These are phyloP conservation scores for Phytophthora aleatoria DNA, from an alignment of 352 stramenopile species.

Conservation along the genomic window DNA sequence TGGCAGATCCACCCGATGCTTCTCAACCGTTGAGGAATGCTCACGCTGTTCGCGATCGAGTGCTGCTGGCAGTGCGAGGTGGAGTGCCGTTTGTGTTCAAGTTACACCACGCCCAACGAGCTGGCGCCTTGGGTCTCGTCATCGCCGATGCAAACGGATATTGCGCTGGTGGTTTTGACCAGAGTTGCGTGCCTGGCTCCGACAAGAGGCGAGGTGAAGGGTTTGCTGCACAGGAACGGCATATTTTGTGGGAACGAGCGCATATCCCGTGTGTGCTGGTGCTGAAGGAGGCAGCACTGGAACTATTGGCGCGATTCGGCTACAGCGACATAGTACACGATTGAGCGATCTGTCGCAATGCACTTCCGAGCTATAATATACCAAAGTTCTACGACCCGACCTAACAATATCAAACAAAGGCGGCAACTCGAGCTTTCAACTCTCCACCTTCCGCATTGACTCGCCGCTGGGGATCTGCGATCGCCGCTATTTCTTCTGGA, in stretches of 20 bases:
- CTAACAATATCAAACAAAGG: no score
- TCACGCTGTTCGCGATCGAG: slow-evolving; percentile 51
- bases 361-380: no score
- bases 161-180: slow-evolving; percentile 64
- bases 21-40: slow-evolving; percentile 57
- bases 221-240: slow-evolving; percentile 59
- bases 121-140: slow-evolving; percentile 70
- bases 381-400: no score
- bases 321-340: neutral
- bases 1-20: slow-evolving; percentile 66
- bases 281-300: slow-evolving; percentile 36
- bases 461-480: no score
- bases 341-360: neutral
- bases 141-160: slow-evolving; percentile 53
- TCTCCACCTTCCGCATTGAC: no score
- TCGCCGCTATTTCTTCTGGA: neutral
- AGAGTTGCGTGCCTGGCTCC: slow-evolving; percentile 67
- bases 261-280: slow-evolving; percentile 70
- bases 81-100: slow-evolving; percentile 74
- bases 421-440: no score
- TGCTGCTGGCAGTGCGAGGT: slow-evolving; percentile 61
- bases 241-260: slow-evolving; percentile 56
- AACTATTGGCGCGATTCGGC: slow-evolving; percentile 35
- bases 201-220: slow-evolving; percentile 53
- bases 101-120: slow-evolving; percentile 58